Base-by-base conservation (phyloP, 331 rosid species). In the Rosa hybrid region DNA sequence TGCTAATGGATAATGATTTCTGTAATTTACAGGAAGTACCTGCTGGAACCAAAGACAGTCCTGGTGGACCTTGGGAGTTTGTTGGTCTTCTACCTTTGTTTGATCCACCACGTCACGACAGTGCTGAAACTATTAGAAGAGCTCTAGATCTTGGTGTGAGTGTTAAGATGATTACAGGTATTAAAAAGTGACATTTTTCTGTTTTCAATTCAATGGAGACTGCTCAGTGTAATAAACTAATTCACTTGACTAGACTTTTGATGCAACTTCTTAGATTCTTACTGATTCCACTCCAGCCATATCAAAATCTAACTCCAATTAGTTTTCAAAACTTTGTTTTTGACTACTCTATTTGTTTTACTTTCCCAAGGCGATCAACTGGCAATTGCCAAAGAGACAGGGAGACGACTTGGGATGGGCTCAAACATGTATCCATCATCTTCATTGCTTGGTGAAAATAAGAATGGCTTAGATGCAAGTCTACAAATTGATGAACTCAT, bases 21-120 rank as follows among this genome's bases (percentile, higher is more conserved):
- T 73, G 11, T 41, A 78, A 21, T 68, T 78, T 65, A 20, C 88
- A 91, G 97, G 84, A 85, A 88, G 84, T 91, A 2, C 92, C 92
- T 1, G 97, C 86, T 71, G 85, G 81, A 73, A 68, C 79, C 0
- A 91, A 88, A 80, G 97, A 91, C 38, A 75, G 89, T 83, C 71
- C 91, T 7, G 94, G 97, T 39, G 90, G 81, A 21, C 91, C 92
- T 51, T 91, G 94, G 97, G 88, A 90, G 81, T 90, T 91, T 45
- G 86, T 90, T 67, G 92, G 94, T 16, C 77, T 90, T 73, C 76
- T 92, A 72, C 91, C 97, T 16, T 74, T 92, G 10, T 90, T 92
- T 82, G 94, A 92, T 88, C 92, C 94, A 65, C 97, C 97, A 11
- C 85, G 97, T 63, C 94, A 92, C 20, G 94, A 92, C 50, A 92